These are phyloP conservation scores for Paradendryphiella salina DNA, from an alignment of 2,329 filamentous ascomycete genomes.

Conservation along the genomic window DNA sequence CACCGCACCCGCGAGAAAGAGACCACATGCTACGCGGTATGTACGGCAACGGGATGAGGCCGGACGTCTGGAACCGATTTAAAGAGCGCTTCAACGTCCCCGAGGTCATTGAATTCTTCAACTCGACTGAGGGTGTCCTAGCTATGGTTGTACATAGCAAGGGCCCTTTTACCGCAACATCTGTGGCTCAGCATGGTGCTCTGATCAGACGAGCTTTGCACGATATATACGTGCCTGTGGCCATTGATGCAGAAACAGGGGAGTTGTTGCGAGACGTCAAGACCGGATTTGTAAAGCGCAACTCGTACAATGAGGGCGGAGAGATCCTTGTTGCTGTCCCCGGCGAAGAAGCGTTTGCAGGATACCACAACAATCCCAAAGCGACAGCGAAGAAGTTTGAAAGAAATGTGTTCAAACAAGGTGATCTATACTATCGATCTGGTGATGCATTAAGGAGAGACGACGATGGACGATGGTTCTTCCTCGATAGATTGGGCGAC, in stretches of 20 bases:
- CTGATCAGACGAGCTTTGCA: constrained; percentile 58
- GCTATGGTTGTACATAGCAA: constrained; percentile 54
- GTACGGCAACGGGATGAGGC: constrained; percentile 68
- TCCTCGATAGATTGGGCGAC: constrained; percentile 53
- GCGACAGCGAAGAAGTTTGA: constrained; percentile 63
- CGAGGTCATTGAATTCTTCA: constrained; percentile 73
- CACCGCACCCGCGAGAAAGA: constrained; percentile 62
- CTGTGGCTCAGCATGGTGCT: constrained; percentile 71
- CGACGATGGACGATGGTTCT: constrained; percentile 52
- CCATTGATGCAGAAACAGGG: constrained; percentile 67
- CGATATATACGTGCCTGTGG: constrained; percentile 65
- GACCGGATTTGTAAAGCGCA: constrained; percentile 67
- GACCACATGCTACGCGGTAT: constrained; percentile 62
- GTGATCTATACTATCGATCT: constrained; percentile 52
- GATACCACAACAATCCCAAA: constrained; percentile 67
- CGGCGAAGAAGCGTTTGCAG: constrained; percentile 53
- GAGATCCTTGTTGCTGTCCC: constrained; percentile 71
- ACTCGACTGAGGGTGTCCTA: constrained; percentile 72
- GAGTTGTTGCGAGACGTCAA: constrained; percentile 65
- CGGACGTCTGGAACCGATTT: constrained; percentile 69
- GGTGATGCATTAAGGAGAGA: constrained; percentile 52
- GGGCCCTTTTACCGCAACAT: constrained; percentile 61
- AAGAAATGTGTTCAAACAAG: constrained; percentile 49
- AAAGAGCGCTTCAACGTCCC: constrained; percentile 63
- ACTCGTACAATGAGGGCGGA: constrained; percentile 67